Conservation (phyloP, 2,329 filamentous ascomycete species). For the Thielaviopsis punctulata region DNA sequence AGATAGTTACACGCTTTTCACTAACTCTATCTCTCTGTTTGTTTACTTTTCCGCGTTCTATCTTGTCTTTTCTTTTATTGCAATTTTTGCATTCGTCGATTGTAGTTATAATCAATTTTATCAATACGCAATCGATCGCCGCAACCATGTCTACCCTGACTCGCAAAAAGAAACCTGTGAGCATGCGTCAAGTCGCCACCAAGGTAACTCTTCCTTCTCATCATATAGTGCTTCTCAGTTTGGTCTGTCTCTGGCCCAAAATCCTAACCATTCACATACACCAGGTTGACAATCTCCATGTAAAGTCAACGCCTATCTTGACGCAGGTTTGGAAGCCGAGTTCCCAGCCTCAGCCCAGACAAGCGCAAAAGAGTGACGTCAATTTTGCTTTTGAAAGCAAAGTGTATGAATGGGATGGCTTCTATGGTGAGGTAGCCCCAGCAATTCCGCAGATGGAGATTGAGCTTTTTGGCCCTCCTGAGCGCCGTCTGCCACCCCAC, state of each 20-base stretch:
- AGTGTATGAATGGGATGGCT: constrained; percentile 71
- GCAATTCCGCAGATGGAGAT: constrained; percentile 51
- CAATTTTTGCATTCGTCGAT: too few relatives aligned
- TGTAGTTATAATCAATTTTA: background rate
- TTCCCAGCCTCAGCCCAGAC: background rate
- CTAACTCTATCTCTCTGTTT: background rate
- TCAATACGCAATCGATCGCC: background rate
- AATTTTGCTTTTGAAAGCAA: constrained; percentile 7
- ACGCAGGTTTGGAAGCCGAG: background rate
- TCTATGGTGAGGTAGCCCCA: constrained; percentile 73
- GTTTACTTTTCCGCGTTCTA: background rate
- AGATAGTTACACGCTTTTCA: too few relatives aligned
- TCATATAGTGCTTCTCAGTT: too few relatives aligned
- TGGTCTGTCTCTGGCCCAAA: too few relatives aligned
- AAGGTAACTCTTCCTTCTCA: background rate
- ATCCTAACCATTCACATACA: too few relatives aligned
- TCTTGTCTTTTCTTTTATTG: background rate
- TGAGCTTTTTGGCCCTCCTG: constrained; percentile 50
- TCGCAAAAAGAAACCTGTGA: background rate
- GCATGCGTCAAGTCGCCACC: background rate
- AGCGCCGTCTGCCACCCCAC: constrained; percentile 22
- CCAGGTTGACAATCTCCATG: background rate
- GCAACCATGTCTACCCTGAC: background rate
- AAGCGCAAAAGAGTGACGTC: background rate
- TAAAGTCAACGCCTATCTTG: background rate